Percentiles rank a stretch among this genome's conserved stretches.
phyloP scores from a whole-genome alignment of 352 stramenopile species.

The Phytophthora agathidicida region DNA sequence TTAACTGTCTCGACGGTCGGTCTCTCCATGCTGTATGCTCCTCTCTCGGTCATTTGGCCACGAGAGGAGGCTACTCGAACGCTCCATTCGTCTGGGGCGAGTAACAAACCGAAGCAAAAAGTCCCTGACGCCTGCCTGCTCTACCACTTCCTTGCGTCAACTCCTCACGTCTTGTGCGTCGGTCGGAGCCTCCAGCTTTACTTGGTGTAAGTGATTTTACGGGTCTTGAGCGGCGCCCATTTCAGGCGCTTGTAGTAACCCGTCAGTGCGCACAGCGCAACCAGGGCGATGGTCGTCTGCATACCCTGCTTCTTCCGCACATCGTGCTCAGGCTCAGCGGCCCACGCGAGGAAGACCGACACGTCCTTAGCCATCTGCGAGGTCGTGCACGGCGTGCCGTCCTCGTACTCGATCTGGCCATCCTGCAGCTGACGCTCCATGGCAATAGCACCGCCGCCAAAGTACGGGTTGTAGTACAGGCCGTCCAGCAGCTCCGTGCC shows the following conservation, averaged over 20 bases:
- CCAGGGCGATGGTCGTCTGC: slow-evolving; percentile 93
- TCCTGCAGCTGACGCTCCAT: slow-evolving; percentile 98
- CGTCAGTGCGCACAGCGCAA: slow-evolving; percentile 91
- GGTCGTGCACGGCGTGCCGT: slow-evolving; percentile 96
- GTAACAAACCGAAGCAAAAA: slow-evolving; percentile 23
- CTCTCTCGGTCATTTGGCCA: slow-evolving; percentile 7
- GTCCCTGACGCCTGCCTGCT: slow-evolving; percentile 10
- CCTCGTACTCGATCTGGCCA: slow-evolving; percentile 97
- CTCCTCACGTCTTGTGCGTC: slow-evolving; percentile 11
- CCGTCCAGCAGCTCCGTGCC: slow-evolving; percentile 85
- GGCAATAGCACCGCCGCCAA: slow-evolving; percentile 96
- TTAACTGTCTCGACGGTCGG: slow-evolving; percentile 30
- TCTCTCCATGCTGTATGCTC: slow-evolving; percentile 12
- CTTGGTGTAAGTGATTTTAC: slow-evolving; percentile 99
- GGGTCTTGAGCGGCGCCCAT: slow-evolving; percentile 97
- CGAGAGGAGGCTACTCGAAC: slow-evolving; percentile 10
- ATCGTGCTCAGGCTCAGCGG: slow-evolving; percentile 97
- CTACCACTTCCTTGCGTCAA: slow-evolving; percentile 15
- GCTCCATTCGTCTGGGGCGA: slow-evolving; percentile 23
- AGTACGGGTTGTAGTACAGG: slow-evolving; percentile 99
- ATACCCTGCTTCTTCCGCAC: slow-evolving; percentile 97
- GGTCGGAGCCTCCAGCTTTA: slow-evolving; percentile 48
- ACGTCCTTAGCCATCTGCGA: slow-evolving; percentile 99
- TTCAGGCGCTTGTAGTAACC: slow-evolving; percentile 99
- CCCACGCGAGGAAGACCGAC: slow-evolving; percentile 97